Base-by-base conservation (phyloP, 768 basidiomycete species). In the Rubroboletus satanas region DNA sequence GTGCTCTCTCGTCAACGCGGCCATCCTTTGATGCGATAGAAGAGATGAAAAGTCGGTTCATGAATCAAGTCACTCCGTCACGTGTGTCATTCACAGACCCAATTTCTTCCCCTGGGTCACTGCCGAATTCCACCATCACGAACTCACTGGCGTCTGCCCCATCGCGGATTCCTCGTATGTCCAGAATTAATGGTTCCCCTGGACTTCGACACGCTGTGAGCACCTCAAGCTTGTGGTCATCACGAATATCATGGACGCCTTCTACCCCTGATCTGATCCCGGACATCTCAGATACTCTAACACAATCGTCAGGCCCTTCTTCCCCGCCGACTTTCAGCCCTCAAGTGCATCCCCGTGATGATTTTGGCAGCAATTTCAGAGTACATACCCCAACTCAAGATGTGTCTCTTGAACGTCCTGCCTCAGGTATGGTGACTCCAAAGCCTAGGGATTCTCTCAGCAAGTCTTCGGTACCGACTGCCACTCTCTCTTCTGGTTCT, bases 1-100 rank as follows among this genome's bases (percentile, higher is more conserved):
- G 37, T 52, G 4, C 26, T n/a, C 32, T 33, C 21, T 41, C 43
- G 5, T 58, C 48, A 4, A 61, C 56, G 23, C 51, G 66, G 21
- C 74, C 77, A 7, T 77, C 78, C 7, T 64, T 71, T 28, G 80
- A 82, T 23, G 81, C 82, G 2, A 73, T 84, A 44, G 79, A 84
- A 64, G 80, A 84, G 61, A 83, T 86, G 81, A 87, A 85, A 68
- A 75, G 71, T 60, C 73, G 83, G 38, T 79, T 85, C 59, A 66
- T 83, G 49, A 66, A 65, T 45, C 73, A 70, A 59, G 60, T 57
- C 3, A 46, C 56, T 23, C 61, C 72, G 9, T 67, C 73, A 14
- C 62, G 66, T 12, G 54, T 49, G 29, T 58, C 62, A 15, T 53
- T 64, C 50, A 37, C 60, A 51, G 63, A 59, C 49, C 23, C 62